Conservation (phyloP, 1,139 yeast species). For the Pichia sp. region DNA sequence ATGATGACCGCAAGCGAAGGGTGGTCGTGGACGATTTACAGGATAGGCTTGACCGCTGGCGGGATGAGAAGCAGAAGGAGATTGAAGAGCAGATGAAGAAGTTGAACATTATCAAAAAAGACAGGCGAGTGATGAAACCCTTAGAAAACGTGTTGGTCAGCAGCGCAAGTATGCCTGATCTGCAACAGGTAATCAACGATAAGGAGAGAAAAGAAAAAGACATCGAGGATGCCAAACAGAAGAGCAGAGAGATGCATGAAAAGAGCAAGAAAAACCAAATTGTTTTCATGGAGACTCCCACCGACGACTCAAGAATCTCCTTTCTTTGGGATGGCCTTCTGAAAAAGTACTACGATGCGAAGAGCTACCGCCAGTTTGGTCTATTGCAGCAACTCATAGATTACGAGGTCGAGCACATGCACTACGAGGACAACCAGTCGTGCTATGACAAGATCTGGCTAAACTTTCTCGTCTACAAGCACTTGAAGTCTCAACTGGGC, state of each 20-base stretch:
- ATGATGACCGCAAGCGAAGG: conserved; percentile 9
- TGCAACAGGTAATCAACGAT: conserved; percentile 13
- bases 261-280: conserved; percentile 15
- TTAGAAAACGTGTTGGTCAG: conserved; percentile 8
- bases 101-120: conserved; percentile 12
- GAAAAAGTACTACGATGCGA: conserved; percentile 1
- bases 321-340: conserved; percentile 1
- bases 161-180: conserved; percentile 18
- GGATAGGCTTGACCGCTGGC: conserved; percentile 15
- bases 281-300: conserved; percentile 20
- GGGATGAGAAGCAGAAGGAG: conserved; percentile 16
- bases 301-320: conserved; percentile 8
- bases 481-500: conserved; percentile 41
- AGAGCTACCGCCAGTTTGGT: not conserved
- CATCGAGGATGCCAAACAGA: not conserved
- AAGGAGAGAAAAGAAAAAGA: conserved; percentile 5
- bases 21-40: conserved; percentile 10
- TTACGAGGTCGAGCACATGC: conserved; percentile 3
- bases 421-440: not conserved
- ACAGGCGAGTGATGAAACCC: conserved; percentile 3
- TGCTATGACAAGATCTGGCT: conserved; percentile 14
- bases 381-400: conserved; percentile 1
- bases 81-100: conserved; percentile 17
- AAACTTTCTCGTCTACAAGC: conserved; percentile 34
- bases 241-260: conserved; percentile 12